Base-by-base conservation (phyloP, 208 protist species). In the Blastocrithidia nonstop region DNA sequence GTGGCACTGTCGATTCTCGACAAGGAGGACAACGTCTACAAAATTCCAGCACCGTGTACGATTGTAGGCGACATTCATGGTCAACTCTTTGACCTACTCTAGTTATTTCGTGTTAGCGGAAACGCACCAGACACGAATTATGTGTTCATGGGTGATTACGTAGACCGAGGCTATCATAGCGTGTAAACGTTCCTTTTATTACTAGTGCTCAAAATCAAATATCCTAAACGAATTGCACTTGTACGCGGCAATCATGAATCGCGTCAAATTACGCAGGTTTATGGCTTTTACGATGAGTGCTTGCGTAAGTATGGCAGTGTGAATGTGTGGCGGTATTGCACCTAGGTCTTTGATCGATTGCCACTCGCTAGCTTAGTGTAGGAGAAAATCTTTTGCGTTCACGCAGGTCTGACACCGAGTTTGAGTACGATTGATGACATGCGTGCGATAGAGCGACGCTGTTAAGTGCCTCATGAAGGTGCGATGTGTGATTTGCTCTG, bases 251-350 rank as follows among this genome's bases (percentile, higher is more conserved):
- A 97, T 66, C 94, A 98, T 67, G 88, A 95, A 57, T 91, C 75
- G 6, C 73, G 94, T 15, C 93, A 97, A 63, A 96, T 98, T 54
- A 98, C 94, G 27, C 86, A 95, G 57, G 88, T 95, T 21, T 99
- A 99, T 73, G 97, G 97, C 25, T 99, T 99, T 62, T 99, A 99
- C 67, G 97, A 99, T 63, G 97, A 99, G 63, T 99, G 96, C 57
- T 69, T 98, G 44, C 75, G 94, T 44, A 99, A 99, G 79, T 99
- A 98, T 62, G 96, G 96, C 23, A 95, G 81, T 35, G 96, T 97
- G n/a, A 98, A 98, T 55, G 97, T 99, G 20, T 99, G 98, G 98
- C 74, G 93, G 20, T 98, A 98, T 61, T 99, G 96, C 67, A 99
- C 97, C 1, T 96, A 99, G 52, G 92, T 99, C 13, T 99, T 99